These are phyloP conservation scores for Botryotinia calthae DNA, from an alignment of 2,329 filamentous ascomycete genomes.

Conservation along the genomic window DNA sequence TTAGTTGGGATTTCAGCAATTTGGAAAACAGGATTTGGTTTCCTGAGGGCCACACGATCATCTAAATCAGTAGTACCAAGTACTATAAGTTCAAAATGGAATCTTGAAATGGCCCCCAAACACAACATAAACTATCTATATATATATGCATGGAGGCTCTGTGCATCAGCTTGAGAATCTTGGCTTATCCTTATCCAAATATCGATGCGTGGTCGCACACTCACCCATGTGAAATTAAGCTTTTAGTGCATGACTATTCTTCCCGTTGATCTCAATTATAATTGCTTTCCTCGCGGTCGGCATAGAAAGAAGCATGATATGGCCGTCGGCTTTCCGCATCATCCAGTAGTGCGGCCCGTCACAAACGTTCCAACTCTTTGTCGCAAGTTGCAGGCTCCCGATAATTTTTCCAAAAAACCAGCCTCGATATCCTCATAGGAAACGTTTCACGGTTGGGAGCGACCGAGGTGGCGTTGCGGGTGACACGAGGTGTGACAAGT, in stretches of 20 bases:
- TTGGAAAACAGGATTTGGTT: not conserved
- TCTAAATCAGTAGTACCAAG: not conserved
- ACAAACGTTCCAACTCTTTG: conserved; percentile 1
- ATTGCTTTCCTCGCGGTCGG: not conserved
- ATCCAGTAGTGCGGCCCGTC: not conserved
- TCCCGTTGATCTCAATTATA: conserved; percentile 7
- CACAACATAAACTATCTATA: not conserved
- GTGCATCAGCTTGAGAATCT: not conserved
- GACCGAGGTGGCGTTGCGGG: not conserved
- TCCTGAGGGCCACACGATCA: not conserved
- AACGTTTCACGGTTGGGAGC: not conserved
- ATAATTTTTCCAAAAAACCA: not conserved
- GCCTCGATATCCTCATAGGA: not conserved
- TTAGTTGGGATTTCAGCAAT: conserved; percentile 6
- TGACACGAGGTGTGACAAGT: not conserved
- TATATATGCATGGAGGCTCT: conserved; percentile 15
- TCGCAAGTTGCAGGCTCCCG: not conserved
- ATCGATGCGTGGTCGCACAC: conserved; percentile 2
- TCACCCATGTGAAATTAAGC: not conserved
- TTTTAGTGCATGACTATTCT: not conserved
- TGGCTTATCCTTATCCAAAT: conserved; percentile 6
- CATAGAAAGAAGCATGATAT: conserved; percentile 1
- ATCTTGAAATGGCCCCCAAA: not conserved
- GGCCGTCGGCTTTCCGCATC: conserved; percentile 1
- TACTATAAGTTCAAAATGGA: not conserved